phyloP scores from a whole-genome alignment of 2,329 filamentous ascomycete genomes.

The Chrysoporthe austroafricana region DNA sequence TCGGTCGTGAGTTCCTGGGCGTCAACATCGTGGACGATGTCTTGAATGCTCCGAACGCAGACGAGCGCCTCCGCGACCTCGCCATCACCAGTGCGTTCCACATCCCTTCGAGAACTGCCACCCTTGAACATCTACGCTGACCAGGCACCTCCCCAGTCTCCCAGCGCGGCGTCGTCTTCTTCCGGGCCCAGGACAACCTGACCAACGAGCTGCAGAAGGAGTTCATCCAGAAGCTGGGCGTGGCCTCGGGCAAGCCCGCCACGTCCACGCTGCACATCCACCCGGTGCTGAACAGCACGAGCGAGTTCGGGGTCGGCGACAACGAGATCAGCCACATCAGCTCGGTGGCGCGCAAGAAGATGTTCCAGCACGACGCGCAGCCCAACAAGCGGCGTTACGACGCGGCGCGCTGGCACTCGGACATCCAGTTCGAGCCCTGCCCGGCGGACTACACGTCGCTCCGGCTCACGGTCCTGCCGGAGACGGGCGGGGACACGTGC shows the following conservation, averaged over 20 bases:
- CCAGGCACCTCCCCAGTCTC: slow-evolving; percentile 41
- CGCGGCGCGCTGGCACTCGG: slow-evolving; percentile 50
- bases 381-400: slow-evolving; percentile 36
- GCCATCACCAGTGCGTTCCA: slow-evolving; percentile 26
- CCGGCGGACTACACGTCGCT: slow-evolving; percentile 65
- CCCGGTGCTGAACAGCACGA: slow-evolving; percentile 46
- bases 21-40: slow-evolving; percentile 29
- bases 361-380: slow-evolving; percentile 31
- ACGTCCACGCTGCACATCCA: slow-evolving; percentile 53
- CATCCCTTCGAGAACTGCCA: not conserved
- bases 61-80: slow-evolving; percentile 24
- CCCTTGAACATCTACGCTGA: not conserved
- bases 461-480: slow-evolving; percentile 59
- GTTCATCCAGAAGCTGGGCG: slow-evolving; percentile 50
- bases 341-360: slow-evolving; percentile 43
- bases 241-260: slow-evolving; percentile 52
- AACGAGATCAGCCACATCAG: slow-evolving; percentile 51
- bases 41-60: slow-evolving; percentile 21
- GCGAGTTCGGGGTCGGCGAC: slow-evolving; percentile 44
- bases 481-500: slow-evolving; percentile 60
- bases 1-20: slow-evolving; percentile 25
- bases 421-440: slow-evolving; percentile 63
- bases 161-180: slow-evolving; percentile 55
- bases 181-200: slow-evolving; percentile 50
- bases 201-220: slow-evolving; percentile 51